Conservation (phyloP, 176 grass and related monocot species). For the Raddia guianensis region DNA sequence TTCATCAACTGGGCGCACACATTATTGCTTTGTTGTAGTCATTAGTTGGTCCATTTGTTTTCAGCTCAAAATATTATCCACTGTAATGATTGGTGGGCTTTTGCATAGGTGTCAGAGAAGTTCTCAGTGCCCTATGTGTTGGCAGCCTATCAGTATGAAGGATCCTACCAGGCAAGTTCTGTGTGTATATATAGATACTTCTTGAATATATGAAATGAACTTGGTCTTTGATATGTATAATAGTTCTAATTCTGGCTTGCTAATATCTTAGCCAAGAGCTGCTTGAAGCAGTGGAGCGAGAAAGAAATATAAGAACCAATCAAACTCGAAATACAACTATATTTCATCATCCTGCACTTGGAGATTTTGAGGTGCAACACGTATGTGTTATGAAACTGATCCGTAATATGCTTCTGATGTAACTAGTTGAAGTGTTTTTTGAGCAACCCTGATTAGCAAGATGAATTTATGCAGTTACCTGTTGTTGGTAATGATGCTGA, state of each 20-base stretch:
- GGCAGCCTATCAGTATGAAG: constrained; percentile 82
- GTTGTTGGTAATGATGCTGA: constrained; percentile 69
- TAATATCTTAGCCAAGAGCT: constrained; percentile 75
- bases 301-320: constrained; percentile 73
- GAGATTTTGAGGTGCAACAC: constrained; percentile 84
- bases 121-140: constrained; percentile 98
- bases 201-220: constrained; percentile 26
- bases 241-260: constrained; percentile 23
- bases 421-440: not conserved
- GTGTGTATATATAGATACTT: not conserved
- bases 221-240: constrained; percentile 5
- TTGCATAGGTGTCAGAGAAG: constrained; percentile 88
- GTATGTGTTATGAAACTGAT: constrained; percentile 52
- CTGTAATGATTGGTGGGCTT: constrained; percentile 31
- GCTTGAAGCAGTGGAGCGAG: constrained; percentile 68
- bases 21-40: not conserved
- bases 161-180: constrained; percentile 78
- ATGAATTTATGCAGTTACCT: constrained; percentile 58
- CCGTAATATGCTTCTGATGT: not conserved
- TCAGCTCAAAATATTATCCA: constrained; percentile 30
- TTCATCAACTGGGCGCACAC: not conserved
- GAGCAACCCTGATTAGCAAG: constrained; percentile 18
- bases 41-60: constrained; percentile 9
- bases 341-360: constrained; percentile 75
- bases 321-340: constrained; percentile 60